Base-by-base conservation (phyloP, 257 asterid species). In the Solanum gracilifrons region DNA sequence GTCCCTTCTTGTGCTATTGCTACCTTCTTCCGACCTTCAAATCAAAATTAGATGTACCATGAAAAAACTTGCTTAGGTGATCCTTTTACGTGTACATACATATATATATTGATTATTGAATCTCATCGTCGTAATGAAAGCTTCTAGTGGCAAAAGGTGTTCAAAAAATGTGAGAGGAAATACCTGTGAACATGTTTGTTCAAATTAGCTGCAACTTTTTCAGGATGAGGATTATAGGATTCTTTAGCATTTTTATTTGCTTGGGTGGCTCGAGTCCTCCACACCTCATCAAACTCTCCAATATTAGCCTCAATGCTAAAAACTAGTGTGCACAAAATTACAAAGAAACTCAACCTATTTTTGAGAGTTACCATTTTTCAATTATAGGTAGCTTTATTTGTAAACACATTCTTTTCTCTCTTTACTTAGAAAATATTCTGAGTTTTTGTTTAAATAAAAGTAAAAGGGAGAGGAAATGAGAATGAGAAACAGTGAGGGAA, bases 401-500 rank as follows among this genome's bases (percentile, higher is more conserved):
- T 71, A 20, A 15, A 11, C n/a, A 5, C 3, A 13, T 55, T 55
- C 4, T 43, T 21, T 25, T n/a, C 10, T 35, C 32, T 7, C 37
- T 41, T 55, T 55, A 20, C 66, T 60, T 73, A 5, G 23, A 9
- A 20, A 4, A 2, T 31, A 29, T 46, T 73, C 3, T 33, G 64
- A 2, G 55, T 21, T 33, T 27, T 43, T 89, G 21, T 69, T 25
- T 71, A 83, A 27, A 37, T 68, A 73, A 1, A n/a, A 20, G 3
- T 12, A 31, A 25, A 55, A 39, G 33, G 13, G 62, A 11, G 27
- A 55, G 79, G 32, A 29, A 41, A 51, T 15, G 87, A 9, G 69
- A 90, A 90, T 82, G 89, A 62, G 86, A 83, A 79, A 89, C 41
- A 55, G 87, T 41, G 90, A 88, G 92, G 83, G 83, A 87, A 88